Conservation (phyloP, 345 rosid genomes). For the Eucalyptus shirleyi region DNA sequence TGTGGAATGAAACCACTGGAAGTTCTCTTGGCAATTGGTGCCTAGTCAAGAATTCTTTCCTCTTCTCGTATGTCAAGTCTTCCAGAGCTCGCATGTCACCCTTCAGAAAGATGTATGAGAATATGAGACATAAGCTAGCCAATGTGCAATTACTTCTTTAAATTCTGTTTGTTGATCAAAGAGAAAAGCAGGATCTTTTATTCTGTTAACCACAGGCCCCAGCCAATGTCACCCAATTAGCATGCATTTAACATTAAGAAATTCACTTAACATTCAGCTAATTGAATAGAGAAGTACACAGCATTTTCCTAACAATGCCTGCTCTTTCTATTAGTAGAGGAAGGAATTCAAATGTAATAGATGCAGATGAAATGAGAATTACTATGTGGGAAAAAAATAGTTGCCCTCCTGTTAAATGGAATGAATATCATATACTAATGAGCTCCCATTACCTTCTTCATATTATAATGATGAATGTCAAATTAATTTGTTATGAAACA, state of each 20-base stretch:
- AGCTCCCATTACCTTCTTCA: not conserved
- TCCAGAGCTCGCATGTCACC: conserved; percentile 94
- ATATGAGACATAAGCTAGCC: not conserved
- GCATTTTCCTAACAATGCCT: not conserved
- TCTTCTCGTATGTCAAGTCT: conserved; percentile 83
- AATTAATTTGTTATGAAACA: not conserved
- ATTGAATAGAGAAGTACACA: not conserved
- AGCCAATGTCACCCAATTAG: not conserved
- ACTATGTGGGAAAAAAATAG: not conserved
- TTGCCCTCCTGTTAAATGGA: not conserved
- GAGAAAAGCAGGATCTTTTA: not conserved
- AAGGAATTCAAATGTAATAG: not conserved
- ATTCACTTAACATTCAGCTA: not conserved
- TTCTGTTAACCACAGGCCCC: not conserved
- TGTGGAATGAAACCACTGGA: conserved; percentile 79
- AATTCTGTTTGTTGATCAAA: not conserved
- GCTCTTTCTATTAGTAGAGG: not conserved
- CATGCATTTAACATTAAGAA: not conserved
- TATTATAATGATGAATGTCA: not conserved
- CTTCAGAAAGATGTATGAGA: conserved; percentile 12
- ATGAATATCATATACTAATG: not conserved
- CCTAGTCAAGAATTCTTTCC: conserved; percentile 70
- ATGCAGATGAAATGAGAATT: not conserved
- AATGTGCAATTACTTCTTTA: not conserved
- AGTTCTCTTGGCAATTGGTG: conserved; percentile 69